Evolutionary conservation across 352 stramenopile species (phyloP).

Genomic region (Pythium dissimile): DNA sequence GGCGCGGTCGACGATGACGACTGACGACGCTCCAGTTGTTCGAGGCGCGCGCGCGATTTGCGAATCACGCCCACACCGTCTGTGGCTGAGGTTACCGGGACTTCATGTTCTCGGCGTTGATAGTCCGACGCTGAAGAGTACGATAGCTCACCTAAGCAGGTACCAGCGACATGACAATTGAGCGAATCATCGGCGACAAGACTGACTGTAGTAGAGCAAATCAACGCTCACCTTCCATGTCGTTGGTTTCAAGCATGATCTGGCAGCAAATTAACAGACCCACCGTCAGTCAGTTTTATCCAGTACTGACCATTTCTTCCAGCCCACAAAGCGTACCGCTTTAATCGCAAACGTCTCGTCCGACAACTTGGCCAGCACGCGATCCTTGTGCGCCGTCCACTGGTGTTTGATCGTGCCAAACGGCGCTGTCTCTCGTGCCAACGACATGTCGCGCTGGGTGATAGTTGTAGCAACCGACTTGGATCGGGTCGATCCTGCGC

Average conservation of each 20-base stretch:
- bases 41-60: slow-evolving; percentile 65
- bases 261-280: slow-evolving; percentile 5
- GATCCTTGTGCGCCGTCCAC: slow-evolving; percentile 70
- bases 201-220: not conserved
- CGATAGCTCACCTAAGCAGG: slow-evolving; percentile 33
- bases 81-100: not conserved
- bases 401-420: slow-evolving; percentile 42
- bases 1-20: slow-evolving; percentile 6
- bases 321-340: no score
- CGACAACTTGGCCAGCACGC: slow-evolving; percentile 56
- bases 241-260: slow-evolving; percentile 73
- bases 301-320: no score
- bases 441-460: not conserved
- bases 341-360: slow-evolving; percentile 76
- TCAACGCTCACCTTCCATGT: slow-evolving; percentile 44
- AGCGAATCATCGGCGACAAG: no score
- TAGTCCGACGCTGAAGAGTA: slow-evolving; percentile 39
- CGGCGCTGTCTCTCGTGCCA: not conserved
- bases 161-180: not conserved
- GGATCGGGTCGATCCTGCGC: no score
- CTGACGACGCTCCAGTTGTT: slow-evolving; percentile 48
- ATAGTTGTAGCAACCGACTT: not conserved
- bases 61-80: slow-evolving; percentile 45
- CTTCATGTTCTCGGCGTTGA: slow-evolving; percentile 27
- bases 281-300: not conserved